Conservation (phyloP, 345 rosid species). For the Brassica carinata region DNA sequence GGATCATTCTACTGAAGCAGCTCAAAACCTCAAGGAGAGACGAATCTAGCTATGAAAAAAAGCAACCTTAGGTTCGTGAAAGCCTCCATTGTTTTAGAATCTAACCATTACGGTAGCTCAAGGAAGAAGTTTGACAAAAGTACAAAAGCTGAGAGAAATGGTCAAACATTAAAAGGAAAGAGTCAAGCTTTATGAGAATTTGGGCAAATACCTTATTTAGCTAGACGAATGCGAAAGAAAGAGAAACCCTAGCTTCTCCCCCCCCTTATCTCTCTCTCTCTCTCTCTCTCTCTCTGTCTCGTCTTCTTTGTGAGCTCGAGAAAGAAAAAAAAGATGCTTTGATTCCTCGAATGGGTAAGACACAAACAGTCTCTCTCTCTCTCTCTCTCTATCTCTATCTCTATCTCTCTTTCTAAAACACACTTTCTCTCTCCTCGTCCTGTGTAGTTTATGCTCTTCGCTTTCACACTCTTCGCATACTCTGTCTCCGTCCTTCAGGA, state of each 20-base stretch:
- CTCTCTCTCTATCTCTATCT: slow-evolving; percentile 25
- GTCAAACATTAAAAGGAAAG: slow-evolving; percentile 11
- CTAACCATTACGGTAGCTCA: slow-evolving; percentile 15
- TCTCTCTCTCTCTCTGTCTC: not conserved
- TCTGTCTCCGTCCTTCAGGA: slow-evolving; percentile 42
- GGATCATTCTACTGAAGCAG: slow-evolving; percentile 11
- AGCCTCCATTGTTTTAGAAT: slow-evolving; percentile 31
- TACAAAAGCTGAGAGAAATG: slow-evolving; percentile 13
- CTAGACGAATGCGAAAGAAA: slow-evolving; percentile 21
- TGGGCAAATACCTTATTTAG: slow-evolving; percentile 40
- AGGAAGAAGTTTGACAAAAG: slow-evolving; percentile 20
- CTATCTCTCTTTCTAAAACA: slow-evolving; percentile 27
- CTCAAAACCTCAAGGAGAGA: slow-evolving; percentile 11
- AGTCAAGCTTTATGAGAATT: slow-evolving; percentile 22
- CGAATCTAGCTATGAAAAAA: slow-evolving; percentile 17
- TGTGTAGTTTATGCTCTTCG: slow-evolving; percentile 43
- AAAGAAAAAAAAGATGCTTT: slow-evolving; percentile 55
- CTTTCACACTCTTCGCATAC: slow-evolving; percentile 41
- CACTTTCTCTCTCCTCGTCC: slow-evolving; percentile 43
- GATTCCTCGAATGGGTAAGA: slow-evolving; percentile 56
- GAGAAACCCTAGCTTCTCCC: slow-evolving; percentile 40
- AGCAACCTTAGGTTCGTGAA: slow-evolving; percentile 3
- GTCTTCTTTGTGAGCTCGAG: slow-evolving; percentile 35
- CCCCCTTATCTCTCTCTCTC: slow-evolving; percentile 18
- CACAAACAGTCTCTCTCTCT: slow-evolving; percentile 31